Evolutionary conservation across 208 protist species (phyloP).

Genomic region (Leishmania arabica): DNA sequence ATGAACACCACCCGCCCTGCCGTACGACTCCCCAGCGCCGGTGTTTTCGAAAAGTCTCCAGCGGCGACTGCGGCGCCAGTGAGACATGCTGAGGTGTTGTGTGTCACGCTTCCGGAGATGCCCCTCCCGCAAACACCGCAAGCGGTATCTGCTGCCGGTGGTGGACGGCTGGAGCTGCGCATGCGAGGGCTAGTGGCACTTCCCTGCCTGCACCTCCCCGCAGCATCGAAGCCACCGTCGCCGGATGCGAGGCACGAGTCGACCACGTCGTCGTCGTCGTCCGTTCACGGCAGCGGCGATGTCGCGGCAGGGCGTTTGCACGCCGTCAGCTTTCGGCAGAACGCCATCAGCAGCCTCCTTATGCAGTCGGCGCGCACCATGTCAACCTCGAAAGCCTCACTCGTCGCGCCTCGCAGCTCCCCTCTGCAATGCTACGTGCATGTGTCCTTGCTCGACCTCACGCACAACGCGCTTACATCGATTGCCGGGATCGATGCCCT

Average conservation of each 20-base stretch:
- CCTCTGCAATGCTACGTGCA: slow-evolving; percentile 36
- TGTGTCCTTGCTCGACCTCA: slow-evolving; percentile 61
- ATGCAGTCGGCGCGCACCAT: background rate
- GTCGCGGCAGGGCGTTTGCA: slow-evolving; percentile 19
- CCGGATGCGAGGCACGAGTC: background rate
- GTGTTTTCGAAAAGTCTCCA: background rate
- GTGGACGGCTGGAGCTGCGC: slow-evolving; percentile 31
- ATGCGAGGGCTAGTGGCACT: slow-evolving; percentile 26
- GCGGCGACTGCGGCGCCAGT: background rate
- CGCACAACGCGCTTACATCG: slow-evolving; percentile 50
- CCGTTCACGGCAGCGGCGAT: slow-evolving; percentile 47
- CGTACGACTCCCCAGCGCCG: background rate
- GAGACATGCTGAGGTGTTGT: background rate
- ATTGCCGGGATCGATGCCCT: slow-evolving; percentile 58
- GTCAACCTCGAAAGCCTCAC: background rate
- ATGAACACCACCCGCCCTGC: background rate
- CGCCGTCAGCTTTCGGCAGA: slow-evolving; percentile 46
- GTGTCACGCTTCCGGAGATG: background rate
- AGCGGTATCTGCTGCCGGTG: background rate
- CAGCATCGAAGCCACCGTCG: background rate
- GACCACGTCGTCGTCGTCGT: background rate
- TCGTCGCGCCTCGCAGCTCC: slow-evolving; percentile 13
- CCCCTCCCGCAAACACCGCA: background rate
- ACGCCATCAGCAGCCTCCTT: slow-evolving; percentile 35
- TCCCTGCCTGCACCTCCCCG: slow-evolving; percentile 47